phyloP scores from a whole-genome alignment of 2,329 filamentous ascomycete species.

The Penicillium expansum region DNA sequence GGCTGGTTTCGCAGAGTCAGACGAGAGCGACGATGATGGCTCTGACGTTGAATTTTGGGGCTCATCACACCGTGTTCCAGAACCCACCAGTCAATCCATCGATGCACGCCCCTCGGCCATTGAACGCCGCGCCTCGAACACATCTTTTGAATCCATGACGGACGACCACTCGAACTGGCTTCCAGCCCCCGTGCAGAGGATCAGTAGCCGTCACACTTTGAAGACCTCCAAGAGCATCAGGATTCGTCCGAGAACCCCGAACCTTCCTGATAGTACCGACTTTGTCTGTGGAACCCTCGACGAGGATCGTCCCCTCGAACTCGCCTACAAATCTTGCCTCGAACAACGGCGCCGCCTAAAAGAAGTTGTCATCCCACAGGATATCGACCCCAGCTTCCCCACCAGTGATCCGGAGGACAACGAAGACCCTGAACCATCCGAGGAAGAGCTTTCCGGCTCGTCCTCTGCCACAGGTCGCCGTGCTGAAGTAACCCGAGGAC shows the following conservation, averaged over 20 bases:
- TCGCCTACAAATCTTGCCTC: slow-evolving; percentile 82
- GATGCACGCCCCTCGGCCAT: slow-evolving; percentile 48
- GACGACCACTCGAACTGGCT: slow-evolving; percentile 32
- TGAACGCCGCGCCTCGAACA: slow-evolving; percentile 51
- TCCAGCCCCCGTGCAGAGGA: slow-evolving; percentile 30
- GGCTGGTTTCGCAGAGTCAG: slow-evolving; percentile 67
- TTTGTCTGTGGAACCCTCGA: slow-evolving; percentile 98
- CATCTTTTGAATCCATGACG: slow-evolving; percentile 54
- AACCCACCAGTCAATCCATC: slow-evolving; percentile 54
- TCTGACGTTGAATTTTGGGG: slow-evolving; percentile 67
- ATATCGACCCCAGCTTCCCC: slow-evolving; percentile 96
- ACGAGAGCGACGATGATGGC: slow-evolving; percentile 60
- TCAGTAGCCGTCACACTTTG: slow-evolving; percentile 30
- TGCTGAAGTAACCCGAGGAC: slow-evolving; percentile 51
- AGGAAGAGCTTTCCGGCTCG: slow-evolving; percentile 51
- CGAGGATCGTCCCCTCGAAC: slow-evolving; percentile 91
- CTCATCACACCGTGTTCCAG: slow-evolving; percentile 44
- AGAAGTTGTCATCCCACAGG: slow-evolving; percentile 82
- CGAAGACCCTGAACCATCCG: slow-evolving; percentile 66
- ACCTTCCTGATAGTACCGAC: slow-evolving; percentile 94
- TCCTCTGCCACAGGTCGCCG: slow-evolving; percentile 53
- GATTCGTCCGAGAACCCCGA: slow-evolving; percentile 68
- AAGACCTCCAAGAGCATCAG: slow-evolving; percentile 46
- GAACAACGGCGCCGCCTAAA: slow-evolving; percentile 78
- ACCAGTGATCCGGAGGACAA: slow-evolving; percentile 89